Base-by-base conservation (phyloP, 345 rosid species). In the Salix viminalis region DNA sequence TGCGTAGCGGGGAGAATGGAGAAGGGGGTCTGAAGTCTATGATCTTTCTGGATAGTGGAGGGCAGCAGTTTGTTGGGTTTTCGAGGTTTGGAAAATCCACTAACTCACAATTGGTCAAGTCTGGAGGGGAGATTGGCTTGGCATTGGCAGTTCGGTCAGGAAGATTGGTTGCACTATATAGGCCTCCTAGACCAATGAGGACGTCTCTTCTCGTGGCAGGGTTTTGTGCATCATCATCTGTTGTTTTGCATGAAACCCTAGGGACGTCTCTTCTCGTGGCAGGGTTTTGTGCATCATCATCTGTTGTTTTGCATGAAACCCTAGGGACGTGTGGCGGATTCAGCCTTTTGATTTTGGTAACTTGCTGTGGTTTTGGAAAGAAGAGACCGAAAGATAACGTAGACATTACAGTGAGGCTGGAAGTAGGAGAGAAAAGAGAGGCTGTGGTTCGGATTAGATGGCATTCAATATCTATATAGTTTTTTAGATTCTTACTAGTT, bases 121-220 rank as follows among this genome's bases (percentile, higher is more conserved):
- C 88, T 1, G 89, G 87, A 3, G 84, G 76, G 0, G 75, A 14
- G 19, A 89, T 6, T 0, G 92, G 90, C 2, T 79, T 76, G 0
- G 88, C 88, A 0, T 80, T 52, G 23, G 89, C 90, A 3, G 77
- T 64, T 7, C 82, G 82, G 2, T 81, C 79, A 11, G 61, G 60
- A 6, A 86, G 62, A 34, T 79, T 76, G 11, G 86, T 41, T 52
- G 72, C 90, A 81, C 89, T 87, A 32, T 80, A 87, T 1, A 90
- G 77, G 23, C 91, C 94, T 10, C 92, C 90, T 1, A 88, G 77
- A 24, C 90, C 88, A n/a, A 90, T 23, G 28, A 87, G 89, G 37
- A 87, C 73, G 32, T 90, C 86, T 67, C 94, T 86, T 80, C 92
- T 82, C 28, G 28, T 26, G 28, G 28, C 28, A 26, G 28, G 28